phyloP scores from a whole-genome alignment of 2,329 filamentous ascomycete species.

The Verticillium albo-atrum region DNA sequence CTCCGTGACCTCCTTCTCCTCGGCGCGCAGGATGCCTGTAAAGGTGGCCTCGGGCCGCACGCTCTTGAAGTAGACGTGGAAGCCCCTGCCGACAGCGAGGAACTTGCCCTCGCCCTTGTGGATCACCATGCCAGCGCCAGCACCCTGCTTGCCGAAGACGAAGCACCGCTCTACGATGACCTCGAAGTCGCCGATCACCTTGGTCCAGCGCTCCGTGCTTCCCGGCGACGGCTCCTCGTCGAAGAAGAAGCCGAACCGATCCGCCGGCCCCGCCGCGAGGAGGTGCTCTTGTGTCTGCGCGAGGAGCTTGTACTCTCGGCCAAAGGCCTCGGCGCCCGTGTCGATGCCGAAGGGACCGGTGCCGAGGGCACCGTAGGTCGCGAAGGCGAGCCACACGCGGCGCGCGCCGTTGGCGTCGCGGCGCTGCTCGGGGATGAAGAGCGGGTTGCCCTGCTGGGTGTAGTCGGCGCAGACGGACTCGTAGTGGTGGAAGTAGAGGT shows the following conservation, averaged over 20 bases:
- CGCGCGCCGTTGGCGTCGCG: slow-evolving; percentile 40
- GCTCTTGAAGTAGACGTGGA: slow-evolving; percentile 29
- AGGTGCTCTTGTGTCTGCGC: slow-evolving; percentile 20
- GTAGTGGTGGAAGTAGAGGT: slow-evolving; percentile 45
- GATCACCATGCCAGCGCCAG: slow-evolving; percentile 33
- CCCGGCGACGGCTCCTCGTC: slow-evolving; percentile 22
- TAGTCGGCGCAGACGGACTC: slow-evolving; percentile 37
- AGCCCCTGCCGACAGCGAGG: slow-evolving; percentile 30
- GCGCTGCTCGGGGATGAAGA: slow-evolving; percentile 49
- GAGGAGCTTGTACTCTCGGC: slow-evolving; percentile 26
- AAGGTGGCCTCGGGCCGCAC: slow-evolving; percentile 25
- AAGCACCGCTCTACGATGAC: slow-evolving; percentile 31
- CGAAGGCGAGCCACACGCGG: slow-evolving; percentile 36
- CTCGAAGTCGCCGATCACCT: slow-evolving; percentile 25
- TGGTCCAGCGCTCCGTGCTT: slow-evolving; percentile 19
- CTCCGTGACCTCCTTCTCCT: slow-evolving; percentile 31
- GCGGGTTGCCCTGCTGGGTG: slow-evolving; percentile 33
- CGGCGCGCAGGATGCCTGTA: slow-evolving; percentile 28
- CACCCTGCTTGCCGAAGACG: slow-evolving; percentile 32
- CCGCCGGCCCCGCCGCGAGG: slow-evolving; percentile 21
- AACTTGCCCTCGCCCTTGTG: slow-evolving; percentile 29
- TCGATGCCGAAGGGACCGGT: slow-evolving; percentile 34
- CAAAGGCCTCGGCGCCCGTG: slow-evolving; percentile 23
- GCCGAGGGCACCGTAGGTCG: slow-evolving; percentile 32
- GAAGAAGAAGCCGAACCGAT: slow-evolving; percentile 32